Percentiles rank a stretch among this genome's conserved stretches.
These are phyloP conservation scores for Citrullus mucosospermus DNA, from an alignment of 306 rosid species.

Conservation along the genomic window DNA sequence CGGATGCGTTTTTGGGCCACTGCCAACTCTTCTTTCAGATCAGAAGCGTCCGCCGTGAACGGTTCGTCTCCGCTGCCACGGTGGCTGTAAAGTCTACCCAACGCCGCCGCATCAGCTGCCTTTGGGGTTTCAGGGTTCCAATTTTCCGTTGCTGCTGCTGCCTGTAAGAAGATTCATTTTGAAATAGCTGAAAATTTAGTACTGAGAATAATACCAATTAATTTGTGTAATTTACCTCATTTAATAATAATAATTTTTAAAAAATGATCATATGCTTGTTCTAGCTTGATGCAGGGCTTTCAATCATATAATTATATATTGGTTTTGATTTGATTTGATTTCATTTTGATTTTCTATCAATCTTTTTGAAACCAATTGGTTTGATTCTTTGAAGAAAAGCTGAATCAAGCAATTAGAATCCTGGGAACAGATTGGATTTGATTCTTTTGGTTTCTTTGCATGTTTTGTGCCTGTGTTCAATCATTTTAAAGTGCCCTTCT, in stretches of 20 bases:
- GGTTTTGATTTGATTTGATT: not conserved
- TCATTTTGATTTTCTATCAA: not conserved
- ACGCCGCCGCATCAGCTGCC: slow-evolving; percentile 9
- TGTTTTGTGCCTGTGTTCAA: not conserved
- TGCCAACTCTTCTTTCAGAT: slow-evolving; percentile 22
- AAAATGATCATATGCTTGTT: not conserved
- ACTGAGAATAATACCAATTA: not conserved
- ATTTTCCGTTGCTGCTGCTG: slow-evolving; percentile 15
- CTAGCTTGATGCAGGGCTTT: not conserved
- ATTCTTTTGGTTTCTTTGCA: not conserved
- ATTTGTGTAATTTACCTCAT: not conserved
- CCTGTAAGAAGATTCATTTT: slow-evolving; percentile 4
- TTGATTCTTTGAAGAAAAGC: not conserved
- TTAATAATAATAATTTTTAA: no score
- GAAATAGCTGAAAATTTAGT: not conserved
- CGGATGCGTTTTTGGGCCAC: not conserved
- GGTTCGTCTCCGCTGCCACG: slow-evolving; percentile 1
- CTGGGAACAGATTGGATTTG: not conserved
- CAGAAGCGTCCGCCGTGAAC: not conserved
- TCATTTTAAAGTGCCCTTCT: not conserved
- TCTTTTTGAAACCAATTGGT: not conserved
- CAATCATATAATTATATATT: not conserved
- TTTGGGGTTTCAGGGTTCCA: slow-evolving; percentile 14
- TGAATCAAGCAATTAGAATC: not conserved
- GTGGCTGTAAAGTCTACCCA: slow-evolving; percentile 3